Percentiles rank a stretch among this genome's conserved stretches.
Evolutionary conservation across 192 early-diverging fungal genomes (phyloP).

Genomic region (Coemansia sp.): DNA sequence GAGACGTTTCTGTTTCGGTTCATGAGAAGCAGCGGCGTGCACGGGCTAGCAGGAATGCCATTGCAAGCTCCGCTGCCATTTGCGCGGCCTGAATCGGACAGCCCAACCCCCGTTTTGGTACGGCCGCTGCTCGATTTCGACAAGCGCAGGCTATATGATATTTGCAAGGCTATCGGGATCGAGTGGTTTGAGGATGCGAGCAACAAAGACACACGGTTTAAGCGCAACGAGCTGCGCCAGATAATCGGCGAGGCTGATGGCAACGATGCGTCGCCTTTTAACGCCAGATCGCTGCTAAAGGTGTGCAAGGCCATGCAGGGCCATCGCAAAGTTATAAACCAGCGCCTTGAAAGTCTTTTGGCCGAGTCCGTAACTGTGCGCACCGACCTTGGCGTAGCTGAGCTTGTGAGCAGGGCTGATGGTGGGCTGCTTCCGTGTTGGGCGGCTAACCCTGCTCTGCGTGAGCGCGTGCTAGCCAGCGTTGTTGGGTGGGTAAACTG

Average conservation of each 20-base stretch:
- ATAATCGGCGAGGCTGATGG: slow-evolving; percentile 9
- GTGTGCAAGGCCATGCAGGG: slow-evolving; percentile 37
- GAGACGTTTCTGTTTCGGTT: slow-evolving; percentile 50
- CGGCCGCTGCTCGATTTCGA: slow-evolving; percentile 38
- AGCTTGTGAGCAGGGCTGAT: slow-evolving; percentile 8
- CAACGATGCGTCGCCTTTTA: slow-evolving; percentile 18
- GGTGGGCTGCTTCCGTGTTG: slow-evolving; percentile 7
- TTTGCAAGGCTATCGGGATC: slow-evolving; percentile 20
- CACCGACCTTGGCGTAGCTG: slow-evolving; percentile 6
- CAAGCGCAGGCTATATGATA: slow-evolving; percentile 22
- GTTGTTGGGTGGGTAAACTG: slow-evolving; percentile 29
- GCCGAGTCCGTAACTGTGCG: slow-evolving; percentile 10
- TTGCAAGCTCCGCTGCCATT: slow-evolving; percentile 14
- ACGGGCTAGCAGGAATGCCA: slow-evolving; percentile 40
- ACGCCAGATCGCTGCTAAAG: slow-evolving; percentile 6
- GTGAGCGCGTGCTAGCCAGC: slow-evolving; percentile 35
- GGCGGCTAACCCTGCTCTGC: slow-evolving; percentile 27
- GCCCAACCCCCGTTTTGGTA: slow-evolving; percentile 10
- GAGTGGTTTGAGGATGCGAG: slow-evolving; percentile 48
- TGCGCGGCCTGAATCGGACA: neutral
- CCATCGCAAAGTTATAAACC: slow-evolving; percentile 32
- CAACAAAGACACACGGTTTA: slow-evolving; percentile 33
- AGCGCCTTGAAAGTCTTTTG: slow-evolving; percentile 5
- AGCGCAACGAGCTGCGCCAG: slow-evolving; percentile 37
- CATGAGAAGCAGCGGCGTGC: slow-evolving; percentile 35